phyloP scores from a whole-genome alignment of 192 early-diverging fungal genomes.

The Coemansia sp. region DNA sequence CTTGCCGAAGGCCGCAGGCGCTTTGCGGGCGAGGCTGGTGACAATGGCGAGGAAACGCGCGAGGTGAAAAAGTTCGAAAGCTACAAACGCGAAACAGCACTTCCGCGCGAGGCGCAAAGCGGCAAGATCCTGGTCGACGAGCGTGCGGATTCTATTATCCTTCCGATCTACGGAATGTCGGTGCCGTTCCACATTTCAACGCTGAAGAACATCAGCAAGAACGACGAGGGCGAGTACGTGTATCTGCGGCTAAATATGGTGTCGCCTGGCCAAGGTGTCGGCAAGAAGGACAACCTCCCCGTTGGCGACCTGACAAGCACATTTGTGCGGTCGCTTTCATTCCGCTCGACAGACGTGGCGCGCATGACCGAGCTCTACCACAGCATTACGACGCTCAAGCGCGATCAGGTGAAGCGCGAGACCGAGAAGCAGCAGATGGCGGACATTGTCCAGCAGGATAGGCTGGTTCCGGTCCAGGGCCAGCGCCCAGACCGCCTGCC shows the following conservation, averaged over 20 bases:
- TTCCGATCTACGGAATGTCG: constrained; percentile 94
- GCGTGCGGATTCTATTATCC: constrained; percentile 81
- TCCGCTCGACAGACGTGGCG: constrained; percentile 81
- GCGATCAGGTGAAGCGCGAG: constrained; percentile 89
- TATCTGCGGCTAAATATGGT: constrained; percentile 94
- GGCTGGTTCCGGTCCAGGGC: constrained; percentile 76
- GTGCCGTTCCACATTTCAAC: constrained; percentile 99
- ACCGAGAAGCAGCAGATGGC: constrained; percentile 94
- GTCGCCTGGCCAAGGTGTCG: constrained; percentile 88
- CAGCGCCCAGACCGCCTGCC: constrained; percentile 75
- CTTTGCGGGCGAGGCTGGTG: constrained; percentile 69
- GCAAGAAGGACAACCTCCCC: constrained; percentile 87
- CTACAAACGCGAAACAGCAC: constrained; percentile 86
- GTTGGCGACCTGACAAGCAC: constrained; percentile 86
- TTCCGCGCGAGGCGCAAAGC: constrained; percentile 81
- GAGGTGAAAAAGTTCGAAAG: constrained; percentile 91
- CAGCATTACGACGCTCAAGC: constrained; percentile 90
- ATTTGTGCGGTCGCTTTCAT: constrained; percentile 92
- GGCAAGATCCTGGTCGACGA: constrained; percentile 89
- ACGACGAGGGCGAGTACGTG: constrained; percentile 89
- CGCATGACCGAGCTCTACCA: constrained; percentile 85
- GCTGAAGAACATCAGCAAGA: constrained; percentile 91
- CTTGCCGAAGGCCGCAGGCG: constrained; percentile 78
- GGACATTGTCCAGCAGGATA: constrained; percentile 94
- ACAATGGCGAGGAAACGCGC: constrained; percentile 67